Evolutionary conservation across 1,284 basidiomycete species (phyloP), one percentile per base, ranked within the genome.

Genomic region (Leccinum pseudoinsigne): DNA sequence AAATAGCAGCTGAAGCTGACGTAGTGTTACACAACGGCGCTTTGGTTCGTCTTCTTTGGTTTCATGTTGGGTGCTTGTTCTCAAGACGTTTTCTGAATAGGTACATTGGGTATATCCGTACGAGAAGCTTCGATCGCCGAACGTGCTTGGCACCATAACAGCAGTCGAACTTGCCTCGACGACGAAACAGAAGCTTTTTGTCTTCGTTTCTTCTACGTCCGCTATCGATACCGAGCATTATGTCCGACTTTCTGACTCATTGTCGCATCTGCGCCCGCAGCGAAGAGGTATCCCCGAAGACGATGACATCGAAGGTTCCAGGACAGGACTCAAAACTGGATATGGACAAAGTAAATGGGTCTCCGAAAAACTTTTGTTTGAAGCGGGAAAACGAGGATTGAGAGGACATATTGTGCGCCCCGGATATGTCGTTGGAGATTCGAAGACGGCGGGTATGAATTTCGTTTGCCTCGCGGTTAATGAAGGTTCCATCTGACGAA

Each of bases 331-430:
- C 61, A 92, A 92, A 74, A 93, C 92, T 0, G 97, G 97, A 0
- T 99, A 99, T 77, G 95, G 97, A 5, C 97, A 99, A 80, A 92
- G 88, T 61, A 99, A 99, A 80, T 99, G 97, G 97, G 97, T 99
- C 0, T 93, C 95, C 0, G 97, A 99, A 78, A 96, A 95, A 76
- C 79, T 99, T 12, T 80, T 98, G 51, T 92, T 96, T 74, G 94
- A 96, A 71, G 96, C 95, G 11, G 94, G 93, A 4, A 86, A 84
- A 69, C 84, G 94, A 55, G 97, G 97, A 0, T 79, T 99, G 65
- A 81, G 82, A n/a, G 95, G 95, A 2, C 88, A 92, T 68, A 95
- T 98, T 66, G 80, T 99, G 2, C 88, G 97, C 31, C 95, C 97
- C 0, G 95, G 95, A 7, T 99, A 99, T 79, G 90, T 99, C 50